Evolutionary conservation across 2,329 filamentous ascomycete species (phyloP).

Genomic region (Mycosphaerella sp.): DNA sequence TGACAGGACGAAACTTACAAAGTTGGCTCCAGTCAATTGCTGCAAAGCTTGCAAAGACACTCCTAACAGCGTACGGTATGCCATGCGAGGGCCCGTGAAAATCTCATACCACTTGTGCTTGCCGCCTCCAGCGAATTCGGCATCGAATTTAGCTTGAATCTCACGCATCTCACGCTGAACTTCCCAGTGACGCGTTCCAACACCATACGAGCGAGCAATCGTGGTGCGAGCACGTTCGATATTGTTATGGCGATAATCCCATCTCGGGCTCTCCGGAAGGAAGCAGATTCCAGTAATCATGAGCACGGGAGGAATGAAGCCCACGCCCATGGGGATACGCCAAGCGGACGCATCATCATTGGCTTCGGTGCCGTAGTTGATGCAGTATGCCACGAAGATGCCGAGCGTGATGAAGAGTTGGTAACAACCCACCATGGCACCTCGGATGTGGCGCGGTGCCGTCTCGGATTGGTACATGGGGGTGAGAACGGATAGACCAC

Average conservation of each 20-base stretch:
- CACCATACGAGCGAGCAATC: slow-evolving; percentile 50
- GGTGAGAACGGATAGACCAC: slow-evolving; percentile 56
- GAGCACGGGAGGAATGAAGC: slow-evolving; percentile 51
- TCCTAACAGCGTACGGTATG: slow-evolving; percentile 57
- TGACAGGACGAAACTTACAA: slow-evolving; percentile 26
- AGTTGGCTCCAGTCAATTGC: slow-evolving; percentile 63
- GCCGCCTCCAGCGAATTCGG: slow-evolving; percentile 43
- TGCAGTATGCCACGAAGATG: slow-evolving; percentile 47
- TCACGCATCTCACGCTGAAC: slow-evolving; percentile 49
- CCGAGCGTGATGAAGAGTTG: slow-evolving; percentile 65
- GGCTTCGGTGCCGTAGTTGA: slow-evolving; percentile 56
- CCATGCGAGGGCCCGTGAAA: slow-evolving; percentile 59
- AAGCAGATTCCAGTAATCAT: slow-evolving; percentile 50
- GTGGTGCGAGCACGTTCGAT: slow-evolving; percentile 46
- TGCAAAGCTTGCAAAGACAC: slow-evolving; percentile 59
- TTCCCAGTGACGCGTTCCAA: slow-evolving; percentile 49
- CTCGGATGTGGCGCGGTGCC: slow-evolving; percentile 57
- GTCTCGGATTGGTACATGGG: slow-evolving; percentile 65
- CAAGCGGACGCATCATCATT: slow-evolving; percentile 48
- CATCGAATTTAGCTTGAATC: slow-evolving; percentile 51
- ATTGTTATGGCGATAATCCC: slow-evolving; percentile 52
- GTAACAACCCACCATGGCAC: slow-evolving; percentile 57
- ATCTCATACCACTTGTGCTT: slow-evolving; percentile 60
- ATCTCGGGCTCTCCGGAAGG: slow-evolving; percentile 53
- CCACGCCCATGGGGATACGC: slow-evolving; percentile 58